These are phyloP conservation scores for Mucor indicus DNA, from an alignment of 371 early-diverging fungal genomes.

Conservation along the genomic window DNA sequence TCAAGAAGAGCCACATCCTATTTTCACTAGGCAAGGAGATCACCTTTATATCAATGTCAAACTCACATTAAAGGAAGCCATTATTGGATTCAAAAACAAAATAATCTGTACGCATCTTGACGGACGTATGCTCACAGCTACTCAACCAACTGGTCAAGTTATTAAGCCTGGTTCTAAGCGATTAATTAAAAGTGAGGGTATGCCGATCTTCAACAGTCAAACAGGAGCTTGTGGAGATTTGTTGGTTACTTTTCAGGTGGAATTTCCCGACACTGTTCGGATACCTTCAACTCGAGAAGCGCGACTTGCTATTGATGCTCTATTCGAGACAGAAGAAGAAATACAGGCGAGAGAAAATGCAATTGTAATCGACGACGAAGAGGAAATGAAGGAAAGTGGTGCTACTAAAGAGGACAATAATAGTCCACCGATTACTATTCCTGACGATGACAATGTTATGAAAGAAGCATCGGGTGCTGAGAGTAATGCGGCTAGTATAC, in stretches of 20 bases:
- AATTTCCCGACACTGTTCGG: conserved; percentile 1
- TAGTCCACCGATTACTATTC: no score
- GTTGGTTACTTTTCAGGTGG: conserved; percentile 1
- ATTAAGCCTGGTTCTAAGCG: neutral
- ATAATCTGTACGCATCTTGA: conserved; percentile 68
- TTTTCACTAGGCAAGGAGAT: conserved; percentile 86
- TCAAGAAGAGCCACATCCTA: conserved; percentile 51
- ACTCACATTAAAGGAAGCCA: conserved; percentile 76
- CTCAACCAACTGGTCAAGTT: neutral
- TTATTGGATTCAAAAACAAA: conserved; percentile 65
- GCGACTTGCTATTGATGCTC: neutral
- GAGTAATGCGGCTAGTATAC: no score
- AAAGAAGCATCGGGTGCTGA: no score
- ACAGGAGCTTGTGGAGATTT: conserved; percentile 2
- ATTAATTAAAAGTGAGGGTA: conserved; percentile 2
- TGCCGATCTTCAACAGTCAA: conserved; percentile 4
- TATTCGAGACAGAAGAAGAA: conserved; percentile 6
- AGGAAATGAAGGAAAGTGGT: no score
- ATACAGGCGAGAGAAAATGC: neutral
- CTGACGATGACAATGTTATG: no score
- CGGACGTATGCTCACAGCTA: conserved; percentile 24
- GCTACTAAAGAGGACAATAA: no score
- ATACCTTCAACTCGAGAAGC: conserved; percentile 1
- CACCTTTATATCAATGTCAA: conserved; percentile 64
- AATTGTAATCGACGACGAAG: conserved; percentile 13